Evolutionary conservation across 202 grass and related monocot species (phyloP), one percentile per base, ranked within the genome.

Genomic region (Cymbopogon flexuosus): DNA sequence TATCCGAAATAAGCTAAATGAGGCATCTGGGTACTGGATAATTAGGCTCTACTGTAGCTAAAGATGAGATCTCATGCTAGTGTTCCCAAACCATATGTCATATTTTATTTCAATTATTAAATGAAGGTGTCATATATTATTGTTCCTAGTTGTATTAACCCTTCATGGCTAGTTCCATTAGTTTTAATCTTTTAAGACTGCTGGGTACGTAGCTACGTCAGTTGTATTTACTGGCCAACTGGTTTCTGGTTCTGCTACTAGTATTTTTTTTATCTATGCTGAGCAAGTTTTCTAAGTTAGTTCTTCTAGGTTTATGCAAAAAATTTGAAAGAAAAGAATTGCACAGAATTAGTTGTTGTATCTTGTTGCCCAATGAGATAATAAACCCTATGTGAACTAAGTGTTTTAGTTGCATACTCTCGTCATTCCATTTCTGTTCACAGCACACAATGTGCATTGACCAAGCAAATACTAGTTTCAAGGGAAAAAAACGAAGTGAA

Each of bases 21-120:
- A 76, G 43, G 71, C 27, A 68, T 71, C 36, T 84, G 68, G 39
- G 22, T 88, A 72, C 39, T 77, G 27, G 56, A 66, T 29, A 77
- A 39, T 72, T 81, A 64, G n/a, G 6, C 57, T 58, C 22, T 37
- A 70, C 14, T 71, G 34, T 22, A 76, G 72, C 49, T 67, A 62
- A 65, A 73, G 5, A 73, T 65, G 35, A 72, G 35, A 13, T 75
- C 49, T 79, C 13, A 30, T 87, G 18, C 75, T 61, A 31, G 10
- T 37, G 4, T 79, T 61, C 81, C 75, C 56, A 30, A 61, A 27
- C 34, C 0, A 39, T 22, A 46, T 10, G 9, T 58, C 21, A 58
- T 57, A 57, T 23, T 62, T 30, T 89, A 13, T 27, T 77, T 29
- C 9, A 51, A 4, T 37, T 73, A 4, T 37, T 73, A 19, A 77